Evolutionary conservation across 306 rosid species (phyloP), one percentile per base, ranked within the genome.

Genomic region (Fagus crenata): DNA sequence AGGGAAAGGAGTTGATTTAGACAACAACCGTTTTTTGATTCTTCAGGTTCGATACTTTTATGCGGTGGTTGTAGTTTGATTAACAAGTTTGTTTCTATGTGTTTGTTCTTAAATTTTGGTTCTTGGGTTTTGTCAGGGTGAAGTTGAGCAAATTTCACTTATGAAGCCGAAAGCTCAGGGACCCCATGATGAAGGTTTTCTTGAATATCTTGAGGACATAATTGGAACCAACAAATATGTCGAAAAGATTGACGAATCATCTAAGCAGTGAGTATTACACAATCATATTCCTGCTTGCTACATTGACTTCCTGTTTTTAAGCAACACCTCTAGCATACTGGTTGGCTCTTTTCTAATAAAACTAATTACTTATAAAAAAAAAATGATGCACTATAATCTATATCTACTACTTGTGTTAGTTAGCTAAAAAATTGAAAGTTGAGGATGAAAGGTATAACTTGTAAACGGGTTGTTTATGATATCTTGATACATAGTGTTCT

Each of bases 151-250:
- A 83, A 95, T 95, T 87, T 94, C 98, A 37, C 83, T 94, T 67
- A 92, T 94, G 98, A 94, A 92, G 82, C 98, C 98, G 76, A 94
- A 94, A 84, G 91, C 95, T 74, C 98, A 94, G 88, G 98, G 98
- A 72, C 90, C 95, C 69, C 98, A 95, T 63, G 99, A 95, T 84
- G 99, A 92, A 81, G 97, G 99, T 43, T 95, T 95, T 83, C 93
- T 95, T 77, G 99, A 95, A 83, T 95, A 95, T 88, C 89, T 95
- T 2, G 99, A 95, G 84, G 99, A 95, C 75, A 95, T 95, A 76
- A 92, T 95, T 13, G 99, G 97, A 63, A 95, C 99, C 56, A 73
- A 88, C 85, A 95, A 89, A 90, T 95, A 95, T 41, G 97, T 95
- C 31, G 97, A 92, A 81, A 89, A 74, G 83, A 92, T 92, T 73